Evolutionary conservation across 805 yeast genomes (phyloP).

Genomic region (Yamadazyma laniorum): DNA sequence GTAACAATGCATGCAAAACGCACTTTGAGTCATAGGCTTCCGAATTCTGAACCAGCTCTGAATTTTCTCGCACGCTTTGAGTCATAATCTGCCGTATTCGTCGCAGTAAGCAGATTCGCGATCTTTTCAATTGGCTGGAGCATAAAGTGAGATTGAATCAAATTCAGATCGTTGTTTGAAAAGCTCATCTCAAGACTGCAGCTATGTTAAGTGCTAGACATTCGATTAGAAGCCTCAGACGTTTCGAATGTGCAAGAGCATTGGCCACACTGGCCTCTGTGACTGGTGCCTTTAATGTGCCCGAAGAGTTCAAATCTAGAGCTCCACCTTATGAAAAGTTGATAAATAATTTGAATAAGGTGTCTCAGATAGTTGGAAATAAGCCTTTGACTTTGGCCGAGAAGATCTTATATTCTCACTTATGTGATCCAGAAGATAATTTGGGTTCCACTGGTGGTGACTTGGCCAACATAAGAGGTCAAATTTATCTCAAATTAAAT

Average conservation of each 20-base stretch:
- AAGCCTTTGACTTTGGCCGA: conserved; percentile 90
- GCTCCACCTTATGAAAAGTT: conserved; percentile 88
- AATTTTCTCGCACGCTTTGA: no score
- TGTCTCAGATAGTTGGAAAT: conserved; percentile 62
- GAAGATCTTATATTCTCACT: conserved; percentile 89
- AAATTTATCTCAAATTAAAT: conserved; percentile 83
- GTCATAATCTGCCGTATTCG: conserved; percentile 5
- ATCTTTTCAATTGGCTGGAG: conserved; percentile 11
- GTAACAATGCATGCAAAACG: not conserved
- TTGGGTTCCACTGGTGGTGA: conserved; percentile 50
- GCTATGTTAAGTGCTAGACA: conserved; percentile 2
- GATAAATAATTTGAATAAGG: conserved; percentile 57
- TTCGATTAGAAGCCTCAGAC: conserved; percentile 1
- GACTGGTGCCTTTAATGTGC: conserved; percentile 37
- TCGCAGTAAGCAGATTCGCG: conserved; percentile 11
- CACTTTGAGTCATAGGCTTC: conserved; percentile 8
- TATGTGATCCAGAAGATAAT: conserved; percentile 84
- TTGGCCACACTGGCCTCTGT: conserved; percentile 28
- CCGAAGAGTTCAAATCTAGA: conserved; percentile 62
- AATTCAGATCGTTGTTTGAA: conserved; percentile 1
- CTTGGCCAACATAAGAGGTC: conserved; percentile 68
- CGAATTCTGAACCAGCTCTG: no score
- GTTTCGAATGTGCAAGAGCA: not conserved
- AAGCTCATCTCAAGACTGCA: not conserved
- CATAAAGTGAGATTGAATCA: conserved; percentile 1